phyloP scores from a whole-genome alignment of 1,139 yeast species.

The Yamadazyma pseudoaaseri region DNA sequence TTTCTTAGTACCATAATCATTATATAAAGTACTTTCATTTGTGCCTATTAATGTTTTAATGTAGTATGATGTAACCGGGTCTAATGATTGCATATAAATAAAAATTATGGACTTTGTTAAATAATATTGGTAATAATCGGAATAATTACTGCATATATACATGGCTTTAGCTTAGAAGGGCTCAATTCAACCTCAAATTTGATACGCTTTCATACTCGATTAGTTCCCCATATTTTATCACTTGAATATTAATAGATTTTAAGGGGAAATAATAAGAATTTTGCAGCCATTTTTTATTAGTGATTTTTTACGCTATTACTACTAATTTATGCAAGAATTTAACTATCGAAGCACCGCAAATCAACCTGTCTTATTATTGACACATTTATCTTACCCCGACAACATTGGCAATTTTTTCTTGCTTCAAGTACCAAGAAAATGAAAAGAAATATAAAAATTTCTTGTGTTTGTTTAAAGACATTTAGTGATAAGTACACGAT shows the following conservation, averaged over 20 bases:
- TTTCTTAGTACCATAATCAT: too few species aligned
- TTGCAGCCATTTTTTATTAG: background rate
- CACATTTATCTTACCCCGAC: background rate
- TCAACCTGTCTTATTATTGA: too few species aligned
- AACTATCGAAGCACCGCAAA: too few species aligned
- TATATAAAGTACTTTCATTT: too few species aligned
- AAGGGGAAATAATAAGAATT: background rate
- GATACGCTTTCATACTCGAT: background rate
- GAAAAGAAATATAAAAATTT: background rate
- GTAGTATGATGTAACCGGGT: background rate
- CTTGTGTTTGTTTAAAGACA: background rate
- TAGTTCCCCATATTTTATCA: background rate
- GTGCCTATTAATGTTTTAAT: background rate
- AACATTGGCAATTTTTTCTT: background rate
- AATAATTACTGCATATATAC: background rate
- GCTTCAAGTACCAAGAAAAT: background rate
- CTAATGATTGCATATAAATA: background rate
- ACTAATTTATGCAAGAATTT: too few species aligned
- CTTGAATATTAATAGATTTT: background rate
- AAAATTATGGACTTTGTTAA: too few species aligned
- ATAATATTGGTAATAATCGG: background rate
- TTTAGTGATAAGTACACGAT: too few species aligned
- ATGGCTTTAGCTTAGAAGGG: background rate
- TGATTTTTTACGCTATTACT: background rate
- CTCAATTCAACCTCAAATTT: background rate